Percentiles rank a stretch among this genome's conserved stretches.
Conservation (phyloP, 148 eudicot species). For the Pharnaceum exiguum region DNA sequence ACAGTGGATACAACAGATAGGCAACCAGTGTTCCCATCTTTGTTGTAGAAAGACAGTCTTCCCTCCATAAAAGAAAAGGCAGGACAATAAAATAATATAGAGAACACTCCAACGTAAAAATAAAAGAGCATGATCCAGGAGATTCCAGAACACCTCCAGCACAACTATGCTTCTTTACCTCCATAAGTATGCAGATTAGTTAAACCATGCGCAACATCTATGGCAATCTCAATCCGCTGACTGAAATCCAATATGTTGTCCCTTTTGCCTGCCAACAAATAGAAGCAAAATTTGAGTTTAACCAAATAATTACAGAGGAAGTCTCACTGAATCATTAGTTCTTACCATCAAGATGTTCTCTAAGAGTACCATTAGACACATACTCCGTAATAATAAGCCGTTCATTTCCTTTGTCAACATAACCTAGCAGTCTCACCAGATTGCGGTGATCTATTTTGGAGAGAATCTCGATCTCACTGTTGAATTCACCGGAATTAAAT, state of each 20-base stretch:
- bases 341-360: slow-evolving; percentile 99
- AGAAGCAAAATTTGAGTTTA: slow-evolving; percentile 20
- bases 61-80: no score
- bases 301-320: neutral
- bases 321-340: neutral
- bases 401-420: slow-evolving; percentile 78
- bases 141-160: slow-evolving; percentile 4
- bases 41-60: no score
- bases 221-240: slow-evolving; percentile 90
- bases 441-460: slow-evolving; percentile 86
- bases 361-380: slow-evolving; percentile 86
- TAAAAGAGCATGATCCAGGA: neutral
- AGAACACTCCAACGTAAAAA: no score
- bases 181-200: slow-evolving; percentile 90
- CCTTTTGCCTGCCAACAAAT: slow-evolving; percentile 48
- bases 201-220: slow-evolving; percentile 85
- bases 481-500: slow-evolving; percentile 70
- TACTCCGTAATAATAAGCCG: slow-evolving; percentile 85
- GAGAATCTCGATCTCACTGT: slow-evolving; percentile 82
- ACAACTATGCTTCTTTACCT: slow-evolving; percentile 37
- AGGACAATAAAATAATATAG: no score
- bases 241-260: slow-evolving; percentile 74
- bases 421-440: slow-evolving; percentile 87
- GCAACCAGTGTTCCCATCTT: no score
- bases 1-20: no score